These are phyloP conservation scores for Fonsecaea erecta DNA, from an alignment of 2,329 filamentous ascomycete genomes.

Conservation along the genomic window DNA sequence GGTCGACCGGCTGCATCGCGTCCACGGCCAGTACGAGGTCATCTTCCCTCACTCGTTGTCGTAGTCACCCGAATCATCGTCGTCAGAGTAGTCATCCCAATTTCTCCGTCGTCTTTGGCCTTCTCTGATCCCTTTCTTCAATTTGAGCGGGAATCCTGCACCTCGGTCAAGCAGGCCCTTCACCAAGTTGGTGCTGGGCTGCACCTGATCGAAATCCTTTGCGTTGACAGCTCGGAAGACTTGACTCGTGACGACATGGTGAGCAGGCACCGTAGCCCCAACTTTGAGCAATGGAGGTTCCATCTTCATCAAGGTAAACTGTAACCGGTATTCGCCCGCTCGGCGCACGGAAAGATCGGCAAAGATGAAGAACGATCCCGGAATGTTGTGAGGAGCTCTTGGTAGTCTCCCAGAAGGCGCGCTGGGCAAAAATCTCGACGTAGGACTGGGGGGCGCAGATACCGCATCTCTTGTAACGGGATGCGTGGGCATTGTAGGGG, in stretches of 20 bases:
- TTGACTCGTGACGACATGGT: slow-evolving; percentile 29
- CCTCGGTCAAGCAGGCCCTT: slow-evolving; percentile 36
- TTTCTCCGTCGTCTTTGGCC: slow-evolving; percentile 29
- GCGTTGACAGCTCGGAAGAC: slow-evolving; percentile 38
- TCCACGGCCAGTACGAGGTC: not conserved
- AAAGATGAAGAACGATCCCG: slow-evolving; percentile 55
- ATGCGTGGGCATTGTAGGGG: slow-evolving; percentile 47
- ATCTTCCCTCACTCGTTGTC: slow-evolving; percentile 6
- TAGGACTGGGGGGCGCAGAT: slow-evolving; percentile 25
- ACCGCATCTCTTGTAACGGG: slow-evolving; percentile 35
- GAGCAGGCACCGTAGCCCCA: slow-evolving; percentile 25
- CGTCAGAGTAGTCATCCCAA: slow-evolving; percentile 32
- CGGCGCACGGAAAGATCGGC: slow-evolving; percentile 53
- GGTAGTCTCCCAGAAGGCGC: slow-evolving; percentile 12
- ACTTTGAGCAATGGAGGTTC: slow-evolving; percentile 17
- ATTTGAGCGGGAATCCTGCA: slow-evolving; percentile 37
- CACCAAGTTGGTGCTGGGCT: slow-evolving; percentile 38
- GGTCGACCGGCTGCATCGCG: not conserved
- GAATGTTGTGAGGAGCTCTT: slow-evolving; percentile 34
- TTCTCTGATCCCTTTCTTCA: slow-evolving; percentile 38
- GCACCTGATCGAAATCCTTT: slow-evolving; percentile 39
- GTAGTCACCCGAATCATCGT: slow-evolving; percentile 25
- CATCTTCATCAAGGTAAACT: slow-evolving; percentile 52
- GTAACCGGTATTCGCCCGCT: slow-evolving; percentile 51
- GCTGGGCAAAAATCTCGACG: slow-evolving; percentile 26